These are phyloP conservation scores for Stemphylium lycopersici DNA, from an alignment of 2,329 filamentous ascomycete genomes.

Conservation along the genomic window DNA sequence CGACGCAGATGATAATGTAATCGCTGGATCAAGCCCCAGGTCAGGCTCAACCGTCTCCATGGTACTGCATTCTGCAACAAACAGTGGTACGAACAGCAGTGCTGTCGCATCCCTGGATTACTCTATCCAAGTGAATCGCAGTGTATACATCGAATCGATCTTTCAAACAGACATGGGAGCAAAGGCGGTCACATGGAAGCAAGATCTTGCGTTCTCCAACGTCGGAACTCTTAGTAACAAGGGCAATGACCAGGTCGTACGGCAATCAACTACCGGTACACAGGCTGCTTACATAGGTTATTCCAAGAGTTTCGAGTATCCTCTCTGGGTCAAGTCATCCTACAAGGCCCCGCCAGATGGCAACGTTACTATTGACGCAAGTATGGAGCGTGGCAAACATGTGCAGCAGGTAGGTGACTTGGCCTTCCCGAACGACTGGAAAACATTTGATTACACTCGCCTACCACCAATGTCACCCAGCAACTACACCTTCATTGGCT, in stretches of 20 bases:
- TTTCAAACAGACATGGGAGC: conserved; percentile 57
- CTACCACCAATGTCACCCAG: conserved; percentile 15
- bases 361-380: conserved; percentile 54
- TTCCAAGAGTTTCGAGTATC: conserved; percentile 61
- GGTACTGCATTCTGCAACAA: conserved; percentile 57
- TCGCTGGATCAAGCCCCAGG: conserved; percentile 56
- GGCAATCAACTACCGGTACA: conserved; percentile 58
- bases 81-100: conserved; percentile 56
- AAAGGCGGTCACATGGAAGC: conserved; percentile 60
- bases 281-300: conserved; percentile 50
- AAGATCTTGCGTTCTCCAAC: conserved; percentile 63
- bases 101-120: conserved; percentile 67
- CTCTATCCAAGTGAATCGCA: conserved; percentile 62
- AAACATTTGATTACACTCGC: conserved; percentile 58
- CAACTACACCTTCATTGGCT: conserved; percentile 42
- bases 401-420: conserved; percentile 54
- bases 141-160: conserved; percentile 60
- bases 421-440: conserved; percentile 66
- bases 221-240: conserved; percentile 60
- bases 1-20: conserved; percentile 58
- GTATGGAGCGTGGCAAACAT: conserved; percentile 57
- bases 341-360: conserved; percentile 52
- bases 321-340: conserved; percentile 63
- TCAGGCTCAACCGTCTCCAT: conserved; percentile 55
- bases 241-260: conserved; percentile 62